phyloP scores from a whole-genome alignment of 495 filamentous ascomycete species.

The Halenospora varia region DNA sequence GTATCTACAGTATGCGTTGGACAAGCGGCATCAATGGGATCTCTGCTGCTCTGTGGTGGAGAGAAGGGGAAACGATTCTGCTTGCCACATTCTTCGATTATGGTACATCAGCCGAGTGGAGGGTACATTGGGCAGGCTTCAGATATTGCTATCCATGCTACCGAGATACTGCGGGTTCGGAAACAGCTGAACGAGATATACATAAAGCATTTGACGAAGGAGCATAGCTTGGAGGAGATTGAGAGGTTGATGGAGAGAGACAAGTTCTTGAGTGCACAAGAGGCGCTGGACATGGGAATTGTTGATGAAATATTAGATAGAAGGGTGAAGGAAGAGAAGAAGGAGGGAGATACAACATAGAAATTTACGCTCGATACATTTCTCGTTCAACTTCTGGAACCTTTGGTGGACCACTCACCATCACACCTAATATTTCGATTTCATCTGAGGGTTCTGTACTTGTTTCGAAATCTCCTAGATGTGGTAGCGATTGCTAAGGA shows the following conservation, averaged over 20 bases:
- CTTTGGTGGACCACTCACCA: too few species aligned
- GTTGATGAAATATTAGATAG: slow-evolving; percentile 79
- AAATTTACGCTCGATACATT: too few species aligned
- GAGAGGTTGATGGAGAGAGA: slow-evolving; percentile 96
- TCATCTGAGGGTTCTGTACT: too few species aligned
- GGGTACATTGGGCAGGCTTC: slow-evolving; percentile 86
- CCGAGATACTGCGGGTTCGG: slow-evolving; percentile 87
- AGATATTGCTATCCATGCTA: slow-evolving; percentile 95
- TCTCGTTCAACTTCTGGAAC: too few species aligned
- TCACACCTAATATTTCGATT: too few species aligned
- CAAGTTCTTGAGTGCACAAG: slow-evolving; percentile 84
- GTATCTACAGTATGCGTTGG: slow-evolving; percentile 94
- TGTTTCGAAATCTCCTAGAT: too few species aligned
- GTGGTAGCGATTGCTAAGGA: too few species aligned
- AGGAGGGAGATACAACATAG: too few species aligned
- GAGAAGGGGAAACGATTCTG: slow-evolving; percentile 81
- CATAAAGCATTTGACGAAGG: slow-evolving; percentile 75
- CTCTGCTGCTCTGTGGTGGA: slow-evolving; percentile 81
- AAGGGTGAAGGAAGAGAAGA: slow-evolving; percentile 28
- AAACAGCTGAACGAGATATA: slow-evolving; percentile 88
- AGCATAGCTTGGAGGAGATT: slow-evolving; percentile 70
- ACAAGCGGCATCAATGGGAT: slow-evolving; percentile 93
- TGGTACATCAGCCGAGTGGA: slow-evolving; percentile 94
- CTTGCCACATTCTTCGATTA: slow-evolving; percentile 86
- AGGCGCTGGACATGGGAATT: slow-evolving; percentile 85